These are phyloP conservation scores for Euphorbia schlechtendalii DNA, from an alignment of 441 rosid genomes.

Conservation along the genomic window DNA sequence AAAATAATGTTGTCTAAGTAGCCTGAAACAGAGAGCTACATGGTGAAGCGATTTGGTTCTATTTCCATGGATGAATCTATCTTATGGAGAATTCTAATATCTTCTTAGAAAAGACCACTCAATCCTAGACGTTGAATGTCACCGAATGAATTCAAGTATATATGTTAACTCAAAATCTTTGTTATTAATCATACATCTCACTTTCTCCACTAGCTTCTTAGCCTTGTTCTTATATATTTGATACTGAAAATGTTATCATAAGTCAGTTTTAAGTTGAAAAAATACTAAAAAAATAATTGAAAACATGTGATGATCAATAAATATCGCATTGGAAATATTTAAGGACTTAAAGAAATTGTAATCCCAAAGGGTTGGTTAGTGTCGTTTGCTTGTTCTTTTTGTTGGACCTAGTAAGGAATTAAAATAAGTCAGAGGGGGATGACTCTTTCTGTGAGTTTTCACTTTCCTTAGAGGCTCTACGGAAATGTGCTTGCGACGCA, in stretches of 20 bases:
- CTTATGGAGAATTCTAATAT: constrained; percentile 11
- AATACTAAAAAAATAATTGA: no score
- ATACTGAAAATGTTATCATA: constrained; percentile 25
- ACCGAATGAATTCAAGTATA: constrained; percentile 35
- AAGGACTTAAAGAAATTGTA: constrained; percentile 32
- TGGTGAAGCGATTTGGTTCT: constrained; percentile 5
- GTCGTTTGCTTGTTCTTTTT: no score
- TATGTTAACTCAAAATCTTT: constrained; percentile 13
- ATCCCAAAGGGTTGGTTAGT: constrained; percentile 33
- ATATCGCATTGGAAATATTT: constrained; percentile 16
- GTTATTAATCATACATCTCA: constrained; percentile 19
- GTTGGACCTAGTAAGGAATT: no score
- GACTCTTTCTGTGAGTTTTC: no score
- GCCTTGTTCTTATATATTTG: constrained; percentile 12
- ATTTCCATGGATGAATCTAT: background rate
- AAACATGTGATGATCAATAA: no score
- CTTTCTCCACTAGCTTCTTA: constrained; percentile 24
- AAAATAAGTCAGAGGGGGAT: no score
- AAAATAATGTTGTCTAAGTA: constrained; percentile 20
- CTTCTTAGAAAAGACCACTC: constrained; percentile 27
- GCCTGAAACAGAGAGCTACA: constrained; percentile 15
- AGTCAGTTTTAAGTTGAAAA: background rate
- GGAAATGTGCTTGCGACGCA: no score
- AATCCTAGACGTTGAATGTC: constrained; percentile 42
- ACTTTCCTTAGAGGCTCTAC: no score